Evolutionary conservation across 768 basidiomycete genomes (phyloP).

Genomic region (Serendipita sp.): DNA sequence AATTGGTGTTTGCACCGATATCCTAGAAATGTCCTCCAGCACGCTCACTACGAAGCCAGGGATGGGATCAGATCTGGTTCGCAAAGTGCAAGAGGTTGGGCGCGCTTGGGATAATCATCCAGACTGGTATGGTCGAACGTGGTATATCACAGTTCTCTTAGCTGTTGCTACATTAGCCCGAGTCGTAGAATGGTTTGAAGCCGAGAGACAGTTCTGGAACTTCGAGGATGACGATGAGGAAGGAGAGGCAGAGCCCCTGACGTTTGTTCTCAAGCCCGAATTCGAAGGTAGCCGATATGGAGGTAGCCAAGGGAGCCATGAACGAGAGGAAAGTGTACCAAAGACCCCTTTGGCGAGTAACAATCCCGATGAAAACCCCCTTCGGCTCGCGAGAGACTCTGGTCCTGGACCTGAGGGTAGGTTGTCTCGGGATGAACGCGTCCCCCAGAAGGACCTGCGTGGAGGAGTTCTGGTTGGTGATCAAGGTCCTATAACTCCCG

Average conservation of each 20-base stretch:
- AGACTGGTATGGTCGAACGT: conserved; percentile 93
- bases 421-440: background rate
- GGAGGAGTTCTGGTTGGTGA: background rate
- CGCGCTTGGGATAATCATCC: conserved; percentile 95
- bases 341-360: background rate
- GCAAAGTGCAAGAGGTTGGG: conserved; percentile 80
- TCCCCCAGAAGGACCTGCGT: conserved; percentile 3
- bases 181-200: conserved; percentile 99
- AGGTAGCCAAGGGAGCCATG: background rate
- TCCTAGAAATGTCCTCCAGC: conserved; percentile 74
- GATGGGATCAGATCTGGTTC: conserved; percentile 70
- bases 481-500: background rate
- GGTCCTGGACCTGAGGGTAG: background rate
- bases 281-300: conserved; percentile 29
- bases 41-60: conserved; percentile 79
- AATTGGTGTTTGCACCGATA: conserved; percentile 84
- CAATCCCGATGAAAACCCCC: background rate
- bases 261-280: conserved; percentile 84
- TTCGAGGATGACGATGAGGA: conserved; percentile 51
- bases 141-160: conserved; percentile 94
- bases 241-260: conserved; percentile 78
- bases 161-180: conserved; percentile 91
- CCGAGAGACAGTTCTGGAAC: conserved; percentile 99
- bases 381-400: background rate
- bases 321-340: background rate